Evolutionary conservation across 208 protist species (phyloP).

Genomic region (Histomonas meleagridis): DNA sequence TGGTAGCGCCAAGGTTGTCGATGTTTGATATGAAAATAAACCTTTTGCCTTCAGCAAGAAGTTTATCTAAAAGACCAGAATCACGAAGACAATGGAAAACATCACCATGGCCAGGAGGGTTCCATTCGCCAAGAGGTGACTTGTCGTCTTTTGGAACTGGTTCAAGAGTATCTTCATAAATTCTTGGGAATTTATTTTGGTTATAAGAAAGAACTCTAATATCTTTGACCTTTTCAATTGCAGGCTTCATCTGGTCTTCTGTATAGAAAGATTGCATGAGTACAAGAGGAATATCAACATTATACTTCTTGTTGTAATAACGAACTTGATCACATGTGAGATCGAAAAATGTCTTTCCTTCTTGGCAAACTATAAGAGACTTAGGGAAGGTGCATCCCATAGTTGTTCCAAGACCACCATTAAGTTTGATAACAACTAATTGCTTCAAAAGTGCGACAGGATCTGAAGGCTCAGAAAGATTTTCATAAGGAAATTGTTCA

Average conservation of each 20-base stretch:
- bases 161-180: conserved; percentile 22
- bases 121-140: conserved; percentile 62
- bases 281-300: conserved; percentile 75
- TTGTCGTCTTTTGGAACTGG: background rate
- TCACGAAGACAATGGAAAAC: conserved; percentile 78
- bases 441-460: background rate
- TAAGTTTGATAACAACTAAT: conserved; percentile 83
- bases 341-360: conserved; percentile 86
- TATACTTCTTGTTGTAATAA: conserved; percentile 54
- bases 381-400: conserved; percentile 75
- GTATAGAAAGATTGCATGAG: conserved; percentile 98
- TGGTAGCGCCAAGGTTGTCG: conserved; percentile 92
- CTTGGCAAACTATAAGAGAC: conserved; percentile 71
- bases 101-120: conserved; percentile 96
- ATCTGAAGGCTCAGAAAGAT: background rate
- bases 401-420: conserved; percentile 78
- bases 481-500: conserved; percentile 34
- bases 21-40: conserved; percentile 95
- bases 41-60: conserved; percentile 63
- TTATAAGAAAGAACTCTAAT: conserved; percentile 19
- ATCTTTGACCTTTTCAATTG: background rate
- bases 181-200: conserved; percentile 35
- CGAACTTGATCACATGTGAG: conserved; percentile 75
- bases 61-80: conserved; percentile 61
- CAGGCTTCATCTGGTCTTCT: conserved; percentile 24